phyloP scores from a whole-genome alignment of 495 filamentous ascomycete genomes.

The Aspergillus bridgeri region DNA sequence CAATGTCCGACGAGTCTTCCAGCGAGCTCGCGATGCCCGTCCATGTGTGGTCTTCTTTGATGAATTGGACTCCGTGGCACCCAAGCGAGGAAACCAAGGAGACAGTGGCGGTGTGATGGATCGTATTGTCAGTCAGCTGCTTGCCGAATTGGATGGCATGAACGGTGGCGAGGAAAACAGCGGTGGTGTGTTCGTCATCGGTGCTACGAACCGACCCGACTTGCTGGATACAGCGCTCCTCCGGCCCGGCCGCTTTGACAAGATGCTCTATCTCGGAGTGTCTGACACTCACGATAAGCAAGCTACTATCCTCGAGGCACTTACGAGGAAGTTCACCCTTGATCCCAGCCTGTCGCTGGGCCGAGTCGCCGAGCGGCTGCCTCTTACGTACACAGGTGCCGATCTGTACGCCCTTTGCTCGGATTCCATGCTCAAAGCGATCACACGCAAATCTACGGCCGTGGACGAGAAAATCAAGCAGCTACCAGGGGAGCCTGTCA shows the following conservation, averaged over 20 bases:
- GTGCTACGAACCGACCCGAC: conserved; percentile 93
- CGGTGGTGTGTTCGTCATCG: conserved; percentile 95
- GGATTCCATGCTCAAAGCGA: conserved; percentile 97
- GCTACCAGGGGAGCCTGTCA: conserved; percentile 55
- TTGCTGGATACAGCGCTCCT: conserved; percentile 87
- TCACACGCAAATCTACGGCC: conserved; percentile 79
- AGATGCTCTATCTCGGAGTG: conserved; percentile 97
- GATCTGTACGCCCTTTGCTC: conserved; percentile 96
- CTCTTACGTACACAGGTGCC: conserved; percentile 95
- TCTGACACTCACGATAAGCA: conserved; percentile 97
- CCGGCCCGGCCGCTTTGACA: conserved; percentile 91
- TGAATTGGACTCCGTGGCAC: conserved; percentile 93
- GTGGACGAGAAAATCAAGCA: conserved; percentile 80
- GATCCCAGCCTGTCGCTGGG: conserved; percentile 69
- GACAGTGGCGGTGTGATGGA: conserved; percentile 99
- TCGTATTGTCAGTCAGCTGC: conserved; percentile 90
- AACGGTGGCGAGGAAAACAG: conserved; percentile 81
- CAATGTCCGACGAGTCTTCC: conserved; percentile 94
- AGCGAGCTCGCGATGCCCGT: conserved; percentile 88
- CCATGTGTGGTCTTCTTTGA: conserved; percentile 99
- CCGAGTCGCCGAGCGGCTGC: conserved; percentile 70
- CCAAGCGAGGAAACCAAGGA: conserved; percentile 95
- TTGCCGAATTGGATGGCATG: conserved; percentile 97
- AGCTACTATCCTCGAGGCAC: conserved; percentile 85
- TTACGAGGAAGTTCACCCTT: conserved; percentile 91